Evolutionary conservation across 164 flowering plant genomes (phyloP).

Genomic region (Chimonanthus salicifolius): DNA sequence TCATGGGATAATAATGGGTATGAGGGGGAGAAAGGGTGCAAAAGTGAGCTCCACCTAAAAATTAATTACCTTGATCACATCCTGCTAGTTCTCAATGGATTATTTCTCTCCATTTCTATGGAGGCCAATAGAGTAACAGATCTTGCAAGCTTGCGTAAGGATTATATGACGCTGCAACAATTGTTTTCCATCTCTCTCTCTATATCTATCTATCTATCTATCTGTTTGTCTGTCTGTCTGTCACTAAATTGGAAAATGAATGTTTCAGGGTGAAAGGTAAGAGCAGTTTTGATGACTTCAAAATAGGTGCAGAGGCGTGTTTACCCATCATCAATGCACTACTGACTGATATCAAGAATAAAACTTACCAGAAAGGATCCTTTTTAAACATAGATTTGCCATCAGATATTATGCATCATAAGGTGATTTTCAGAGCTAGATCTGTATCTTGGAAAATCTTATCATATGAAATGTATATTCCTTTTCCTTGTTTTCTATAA

Average conservation of each 20-base stretch:
- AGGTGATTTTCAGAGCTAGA: not conserved
- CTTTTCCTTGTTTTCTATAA: not conserved
- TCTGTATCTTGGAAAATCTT: too few relatives aligned
- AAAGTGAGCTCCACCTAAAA: too few relatives aligned
- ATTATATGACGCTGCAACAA: not conserved
- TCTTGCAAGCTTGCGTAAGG: too few relatives aligned
- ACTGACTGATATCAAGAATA: slow-evolving; percentile 49
- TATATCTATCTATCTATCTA: not conserved
- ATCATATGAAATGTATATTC: not conserved
- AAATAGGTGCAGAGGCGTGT: slow-evolving; percentile 78
- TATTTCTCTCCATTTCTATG: too few relatives aligned
- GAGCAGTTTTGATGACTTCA: slow-evolving; percentile 56
- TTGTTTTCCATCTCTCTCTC: not conserved
- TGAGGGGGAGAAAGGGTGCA: too few relatives aligned
- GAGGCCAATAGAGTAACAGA: too few relatives aligned
- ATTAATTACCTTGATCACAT: too few relatives aligned
- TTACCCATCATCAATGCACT: slow-evolving; percentile 65
- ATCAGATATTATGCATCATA: slow-evolving; percentile 8
- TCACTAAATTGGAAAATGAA: not conserved
- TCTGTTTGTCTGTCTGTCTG: not conserved
- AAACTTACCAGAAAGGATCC: slow-evolving; percentile 46
- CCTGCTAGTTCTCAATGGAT: too few relatives aligned
- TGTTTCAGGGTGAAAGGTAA: slow-evolving; percentile 51
- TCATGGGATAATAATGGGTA: too few relatives aligned
- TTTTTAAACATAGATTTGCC: slow-evolving; percentile 85